phyloP scores from a whole-genome alignment of 345 rosid genomes.

The Boechera divaricarpa region DNA sequence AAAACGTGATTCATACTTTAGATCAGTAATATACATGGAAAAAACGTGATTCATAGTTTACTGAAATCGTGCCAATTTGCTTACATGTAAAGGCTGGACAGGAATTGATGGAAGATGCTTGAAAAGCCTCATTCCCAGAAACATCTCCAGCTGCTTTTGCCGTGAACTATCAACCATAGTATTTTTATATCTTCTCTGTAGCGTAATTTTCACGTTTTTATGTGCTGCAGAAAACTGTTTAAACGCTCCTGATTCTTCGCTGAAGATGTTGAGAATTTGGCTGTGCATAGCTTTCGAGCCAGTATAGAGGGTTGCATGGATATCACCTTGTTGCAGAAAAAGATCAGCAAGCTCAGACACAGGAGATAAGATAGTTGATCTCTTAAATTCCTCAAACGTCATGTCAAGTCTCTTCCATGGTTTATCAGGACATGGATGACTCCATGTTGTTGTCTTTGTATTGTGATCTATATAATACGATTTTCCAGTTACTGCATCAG shows the following conservation, averaged over 20 bases:
- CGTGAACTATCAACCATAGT: conserved; percentile 91
- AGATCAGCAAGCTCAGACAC: conserved; percentile 92
- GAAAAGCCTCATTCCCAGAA: conserved; percentile 91
- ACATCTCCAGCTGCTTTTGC: conserved; percentile 97
- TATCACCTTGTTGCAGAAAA: conserved; percentile 94
- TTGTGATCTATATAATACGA: conserved; percentile 89
- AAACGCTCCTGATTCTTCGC: conserved; percentile 87
- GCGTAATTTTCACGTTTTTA: conserved; percentile 78
- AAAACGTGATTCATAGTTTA: neutral
- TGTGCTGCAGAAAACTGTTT: conserved; percentile 94
- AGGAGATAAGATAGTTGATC: conserved; percentile 84
- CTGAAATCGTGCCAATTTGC: conserved; percentile 38
- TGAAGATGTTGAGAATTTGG: conserved; percentile 94
- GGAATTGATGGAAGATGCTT: conserved; percentile 95
- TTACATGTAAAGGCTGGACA: conserved; percentile 83
- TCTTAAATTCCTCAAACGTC: conserved; percentile 89
- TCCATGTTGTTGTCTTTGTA: conserved; percentile 92
- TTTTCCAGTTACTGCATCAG: conserved; percentile 93
- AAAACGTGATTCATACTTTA: neutral
- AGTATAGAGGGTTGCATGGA: conserved; percentile 98
- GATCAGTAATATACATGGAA: conserved; percentile 27
- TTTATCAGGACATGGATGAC: conserved; percentile 97
- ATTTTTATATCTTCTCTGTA: conserved; percentile 94
- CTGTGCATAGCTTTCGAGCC: conserved; percentile 99
- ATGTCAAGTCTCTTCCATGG: conserved; percentile 98